A percentile compares a stretch with the other conserved stretches of the same genome.
phyloP scores from a whole-genome alignment of 768 basidiomycete genomes.

The Scleroderma bovista region DNA sequence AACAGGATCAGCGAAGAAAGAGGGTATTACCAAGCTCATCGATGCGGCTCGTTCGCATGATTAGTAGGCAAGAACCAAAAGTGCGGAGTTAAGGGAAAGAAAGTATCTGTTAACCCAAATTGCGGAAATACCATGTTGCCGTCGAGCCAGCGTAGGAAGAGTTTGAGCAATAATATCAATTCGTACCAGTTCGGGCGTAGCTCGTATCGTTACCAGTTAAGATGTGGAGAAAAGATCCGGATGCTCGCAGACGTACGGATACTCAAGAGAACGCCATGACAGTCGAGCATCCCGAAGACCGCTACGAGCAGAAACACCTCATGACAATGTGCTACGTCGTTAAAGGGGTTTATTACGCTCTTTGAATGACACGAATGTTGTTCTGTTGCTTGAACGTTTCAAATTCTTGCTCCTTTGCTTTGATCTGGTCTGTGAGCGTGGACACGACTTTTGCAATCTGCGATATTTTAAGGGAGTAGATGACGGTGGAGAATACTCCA shows the following conservation, averaged over 20 bases:
- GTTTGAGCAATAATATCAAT: not conserved
- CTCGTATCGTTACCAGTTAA: not conserved
- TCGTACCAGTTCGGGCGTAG: not conserved
- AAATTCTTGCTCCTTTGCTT: slow-evolving; percentile 79
- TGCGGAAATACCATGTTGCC: not conserved
- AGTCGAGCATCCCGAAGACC: not conserved
- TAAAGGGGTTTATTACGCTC: slow-evolving; percentile 14
- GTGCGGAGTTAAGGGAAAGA: not conserved
- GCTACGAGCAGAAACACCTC: not conserved
- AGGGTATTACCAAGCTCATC: not conserved
- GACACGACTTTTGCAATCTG: slow-evolving; percentile 82
- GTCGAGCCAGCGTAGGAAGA: not conserved
- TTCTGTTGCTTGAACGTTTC: slow-evolving; percentile 75
- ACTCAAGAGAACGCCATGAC: not conserved
- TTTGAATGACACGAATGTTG: slow-evolving; percentile 57
- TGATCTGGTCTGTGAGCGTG: slow-evolving; percentile 81
- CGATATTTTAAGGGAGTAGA: slow-evolving; percentile 8
- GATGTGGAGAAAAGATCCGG: not conserved
- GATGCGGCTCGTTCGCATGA: no score
- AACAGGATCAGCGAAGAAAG: not conserved
- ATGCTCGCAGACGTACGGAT: not conserved
- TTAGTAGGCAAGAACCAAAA: not conserved
- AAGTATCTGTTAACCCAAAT: not conserved
- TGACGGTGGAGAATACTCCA: not conserved
- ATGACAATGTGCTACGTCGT: slow-evolving; percentile 7